Percentiles rank a stretch among this genome's conserved stretches.
phyloP scores from a whole-genome alignment of 1,284 basidiomycete genomes.

The Inonotus obliquus region DNA sequence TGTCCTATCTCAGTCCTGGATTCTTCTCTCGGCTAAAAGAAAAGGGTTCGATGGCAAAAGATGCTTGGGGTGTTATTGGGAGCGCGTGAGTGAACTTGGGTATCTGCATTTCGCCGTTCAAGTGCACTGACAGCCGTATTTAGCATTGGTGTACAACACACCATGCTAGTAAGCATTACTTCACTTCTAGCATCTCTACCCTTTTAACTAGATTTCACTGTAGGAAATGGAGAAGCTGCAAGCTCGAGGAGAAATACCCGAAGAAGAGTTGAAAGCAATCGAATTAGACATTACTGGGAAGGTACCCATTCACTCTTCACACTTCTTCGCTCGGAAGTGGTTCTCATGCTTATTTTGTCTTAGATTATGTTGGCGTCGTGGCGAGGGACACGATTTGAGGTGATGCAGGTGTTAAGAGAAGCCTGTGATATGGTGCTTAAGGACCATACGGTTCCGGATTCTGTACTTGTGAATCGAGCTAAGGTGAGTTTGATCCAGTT shows the following conservation, averaged over 20 bases:
- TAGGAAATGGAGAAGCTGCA: slow-evolving; percentile 91
- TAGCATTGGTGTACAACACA: slow-evolving; percentile 66
- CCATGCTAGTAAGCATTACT: slow-evolving; percentile 35
- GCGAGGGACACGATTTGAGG: slow-evolving; percentile 92
- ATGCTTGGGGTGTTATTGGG: slow-evolving; percentile 90
- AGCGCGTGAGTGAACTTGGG: slow-evolving; percentile 62
- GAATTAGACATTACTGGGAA: slow-evolving; percentile 96
- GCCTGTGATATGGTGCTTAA: slow-evolving; percentile 81
- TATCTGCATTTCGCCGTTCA: not conserved
- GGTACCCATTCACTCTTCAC: slow-evolving; percentile 31
- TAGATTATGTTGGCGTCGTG: slow-evolving; percentile 92
- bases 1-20: slow-evolving; percentile 56
- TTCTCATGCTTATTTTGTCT: slow-evolving; percentile 1
- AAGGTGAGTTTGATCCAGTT: slow-evolving; percentile 47
- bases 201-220: slow-evolving; percentile 32
- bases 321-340: not conserved
- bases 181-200: not conserved
- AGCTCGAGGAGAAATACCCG: slow-evolving; percentile 79
- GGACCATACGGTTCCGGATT: slow-evolving; percentile 68
- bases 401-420: slow-evolving; percentile 77
- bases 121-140: not conserved
- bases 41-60: slow-evolving; percentile 88
- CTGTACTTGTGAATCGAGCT: slow-evolving; percentile 72
- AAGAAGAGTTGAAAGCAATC: slow-evolving; percentile 81
- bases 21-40: slow-evolving; percentile 96